Conservation (phyloP, 1,284 basidiomycete genomes). For the Trichosporon faecale region DNA sequence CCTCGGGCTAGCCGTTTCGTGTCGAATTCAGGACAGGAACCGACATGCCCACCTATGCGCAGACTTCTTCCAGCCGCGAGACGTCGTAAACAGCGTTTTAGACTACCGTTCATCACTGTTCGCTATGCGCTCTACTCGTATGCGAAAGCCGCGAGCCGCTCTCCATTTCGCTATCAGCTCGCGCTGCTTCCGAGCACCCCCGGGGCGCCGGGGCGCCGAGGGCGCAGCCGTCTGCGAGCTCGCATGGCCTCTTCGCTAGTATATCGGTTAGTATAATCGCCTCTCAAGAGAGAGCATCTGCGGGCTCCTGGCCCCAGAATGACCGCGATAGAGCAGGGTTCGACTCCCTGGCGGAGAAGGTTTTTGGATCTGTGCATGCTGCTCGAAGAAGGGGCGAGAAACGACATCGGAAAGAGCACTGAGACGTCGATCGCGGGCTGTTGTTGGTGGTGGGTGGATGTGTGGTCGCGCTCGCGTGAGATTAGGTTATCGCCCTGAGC, state of each 20-base stretch:
- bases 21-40: background rate
- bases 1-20: background rate
- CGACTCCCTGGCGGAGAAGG: conserved; percentile 6
- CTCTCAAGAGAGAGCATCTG: conserved; percentile 6
- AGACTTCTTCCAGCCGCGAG: too few species aligned
- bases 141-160: background rate
- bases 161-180: background rate
- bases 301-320: background rate
- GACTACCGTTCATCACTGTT: background rate
- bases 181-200: background rate
- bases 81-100: background rate
- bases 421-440: background rate
- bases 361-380: background rate
- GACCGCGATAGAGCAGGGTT: background rate
- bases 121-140: background rate
- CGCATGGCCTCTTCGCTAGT: background rate
- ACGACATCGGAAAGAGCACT: background rate
- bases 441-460: background rate
- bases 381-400: background rate
- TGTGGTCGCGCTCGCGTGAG: background rate
- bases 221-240: background rate
- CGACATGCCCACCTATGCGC: background rate
- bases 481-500: background rate
- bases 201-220: background rate
- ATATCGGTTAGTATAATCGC: conserved; percentile 9